A percentile compares a stretch with the other conserved stretches of the same genome.
These are phyloP conservation scores for Penicillium bovifimosum DNA, from an alignment of 495 filamentous ascomycete species.

Conservation along the genomic window DNA sequence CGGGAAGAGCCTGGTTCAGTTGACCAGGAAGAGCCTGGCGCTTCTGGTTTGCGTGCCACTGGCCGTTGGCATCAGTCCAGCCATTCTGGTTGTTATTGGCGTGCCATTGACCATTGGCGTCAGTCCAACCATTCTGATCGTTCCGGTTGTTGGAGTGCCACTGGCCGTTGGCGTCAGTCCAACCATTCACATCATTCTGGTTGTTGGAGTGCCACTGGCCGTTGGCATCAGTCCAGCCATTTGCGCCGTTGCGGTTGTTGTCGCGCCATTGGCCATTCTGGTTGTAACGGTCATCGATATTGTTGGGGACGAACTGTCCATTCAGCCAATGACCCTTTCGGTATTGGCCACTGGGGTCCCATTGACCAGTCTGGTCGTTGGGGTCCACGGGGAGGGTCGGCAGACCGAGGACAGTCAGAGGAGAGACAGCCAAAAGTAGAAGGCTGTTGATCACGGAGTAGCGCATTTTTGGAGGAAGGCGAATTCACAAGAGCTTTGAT, in stretches of 20 bases:
- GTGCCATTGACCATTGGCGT: constrained; percentile 19
- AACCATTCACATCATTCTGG: constrained; percentile 7
- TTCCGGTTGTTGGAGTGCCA: constrained; percentile 15
- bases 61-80: constrained; percentile 13
- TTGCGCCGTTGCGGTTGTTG: constrained; percentile 3
- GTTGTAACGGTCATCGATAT: constrained; percentile 4
- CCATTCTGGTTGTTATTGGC: constrained; percentile 9
- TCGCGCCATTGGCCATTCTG: constrained; percentile 9
- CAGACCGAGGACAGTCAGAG: constrained; percentile 20
- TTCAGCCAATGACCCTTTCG: constrained; percentile 19
- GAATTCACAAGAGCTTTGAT: not conserved
- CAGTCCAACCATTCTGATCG: constrained; percentile 16
- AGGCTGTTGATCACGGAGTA: constrained; percentile 22
- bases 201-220: constrained; percentile 11
- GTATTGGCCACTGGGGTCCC: constrained; percentile 24
- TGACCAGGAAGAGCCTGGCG: constrained; percentile 3
- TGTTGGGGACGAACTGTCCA: constrained; percentile 17
- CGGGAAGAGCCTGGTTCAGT: not conserved
- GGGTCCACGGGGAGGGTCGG: constrained; percentile 24
- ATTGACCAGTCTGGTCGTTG: constrained; percentile 17
- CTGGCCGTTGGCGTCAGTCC: constrained; percentile 14
- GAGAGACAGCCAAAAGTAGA: constrained; percentile 22
- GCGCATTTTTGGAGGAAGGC: constrained; percentile 15
- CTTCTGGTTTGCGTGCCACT: constrained; percentile 15
- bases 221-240: constrained; percentile 15